Evolutionary conservation across 1,139 yeast genomes (phyloP), one percentile per base, ranked within the genome.

Genomic region (Sugiyamaella novakii): DNA sequence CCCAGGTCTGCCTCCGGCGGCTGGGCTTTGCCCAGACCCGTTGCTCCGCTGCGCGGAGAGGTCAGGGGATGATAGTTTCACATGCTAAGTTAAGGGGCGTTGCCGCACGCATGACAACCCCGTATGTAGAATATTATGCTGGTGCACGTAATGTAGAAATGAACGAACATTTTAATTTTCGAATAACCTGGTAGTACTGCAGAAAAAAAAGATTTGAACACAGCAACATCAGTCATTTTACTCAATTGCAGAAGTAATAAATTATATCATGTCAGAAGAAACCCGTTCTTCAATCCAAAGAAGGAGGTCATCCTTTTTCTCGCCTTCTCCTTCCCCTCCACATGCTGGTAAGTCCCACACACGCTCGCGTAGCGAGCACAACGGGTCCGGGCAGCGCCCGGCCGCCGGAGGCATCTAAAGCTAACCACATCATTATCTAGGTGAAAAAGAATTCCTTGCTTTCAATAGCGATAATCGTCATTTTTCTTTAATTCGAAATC

Each of bases 391-490:
- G 17, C 25, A 5, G 14, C 21, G 33, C 43, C 19, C 28, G 30
- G 25, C n/a, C 19, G 18, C 33, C 18, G 18, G 22, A 17, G 22
- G 33, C 29, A 22, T 10, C 28, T n/a, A n/a, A n/a, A 11, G 29
- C 25, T 40, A 36, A 42, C 40, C 22, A 15, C 14, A 11, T 22
- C 25, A 19, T 19, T 18, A 31, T 19, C 29, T 30, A 46, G 57
- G 84, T 57, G 84, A 82, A 57, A 77, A 77, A 33, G 96, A 87
- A 64, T 84, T 87, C 61, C 76, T 78, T 55, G 87, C 84, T 42
- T 88, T 88, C 64, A 81, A 88, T 50, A 79, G 81, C 45, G 96
- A 89, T 67, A 77, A 78, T 48, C 79, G 95, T 63, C 97, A 69
- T 51, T 62, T 69, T 22, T 62, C 69, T 47, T 66, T 69, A 71